Percentiles rank a stretch among this genome's conserved stretches.
These are phyloP conservation scores for Cucurbita moschata DNA, from an alignment of 306 rosid species.

Conservation along the genomic window DNA sequence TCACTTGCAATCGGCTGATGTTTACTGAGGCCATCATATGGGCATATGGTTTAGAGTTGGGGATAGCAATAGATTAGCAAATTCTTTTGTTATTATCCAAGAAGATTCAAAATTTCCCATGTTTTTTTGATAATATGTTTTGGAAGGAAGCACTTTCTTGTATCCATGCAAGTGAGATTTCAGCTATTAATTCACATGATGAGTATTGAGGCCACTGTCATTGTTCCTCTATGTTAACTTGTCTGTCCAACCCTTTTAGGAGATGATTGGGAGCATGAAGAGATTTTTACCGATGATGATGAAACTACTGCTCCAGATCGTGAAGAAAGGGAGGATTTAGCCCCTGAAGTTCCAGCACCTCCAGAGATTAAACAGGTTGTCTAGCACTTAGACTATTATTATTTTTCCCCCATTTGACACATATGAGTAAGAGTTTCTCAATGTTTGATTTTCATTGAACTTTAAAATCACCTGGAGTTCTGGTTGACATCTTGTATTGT, in stretches of 20 bases:
- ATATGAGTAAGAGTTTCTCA: neutral
- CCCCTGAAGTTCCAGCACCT: constrained; percentile 92
- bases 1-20: neutral
- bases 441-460: neutral
- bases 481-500: neutral
- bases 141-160: neutral
- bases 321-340: constrained; percentile 92
- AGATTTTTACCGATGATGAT: constrained; percentile 93
- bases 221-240: neutral
- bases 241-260: constrained; percentile 27
- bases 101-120: neutral
- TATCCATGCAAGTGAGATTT: neutral
- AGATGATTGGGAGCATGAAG: constrained; percentile 98
- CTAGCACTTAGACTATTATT: neutral
- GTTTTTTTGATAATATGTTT: neutral
- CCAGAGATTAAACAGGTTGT: constrained; percentile 94
- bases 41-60: neutral
- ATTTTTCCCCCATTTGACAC: neutral
- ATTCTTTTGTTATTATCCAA: neutral
- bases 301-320: constrained; percentile 88
- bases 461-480: neutral
- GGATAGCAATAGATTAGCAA: neutral
- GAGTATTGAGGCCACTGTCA: neutral
- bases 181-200: neutral
- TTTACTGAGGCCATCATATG: neutral